Conservation (phyloP, 2,329 filamentous ascomycete genomes). For the Aspergillus ibericus region DNA sequence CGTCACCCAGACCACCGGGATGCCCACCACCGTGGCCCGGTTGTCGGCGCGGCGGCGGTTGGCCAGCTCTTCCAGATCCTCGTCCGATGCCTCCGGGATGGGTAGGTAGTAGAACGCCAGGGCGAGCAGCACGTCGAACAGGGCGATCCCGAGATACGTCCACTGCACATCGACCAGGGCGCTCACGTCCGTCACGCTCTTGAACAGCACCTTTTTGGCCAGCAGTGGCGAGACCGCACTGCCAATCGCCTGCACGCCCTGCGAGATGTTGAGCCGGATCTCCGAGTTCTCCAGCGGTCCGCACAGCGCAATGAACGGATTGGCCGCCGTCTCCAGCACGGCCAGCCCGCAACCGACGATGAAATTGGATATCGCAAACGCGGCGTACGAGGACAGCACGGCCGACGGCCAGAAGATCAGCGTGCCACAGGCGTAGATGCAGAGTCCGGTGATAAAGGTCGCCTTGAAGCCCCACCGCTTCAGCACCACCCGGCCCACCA, state of each 20-base stretch:
- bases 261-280: conserved; percentile 60
- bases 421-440: conserved; percentile 62
- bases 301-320: conserved; percentile 63
- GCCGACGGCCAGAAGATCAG: conserved; percentile 66
- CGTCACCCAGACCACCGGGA: conserved; percentile 58
- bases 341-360: conserved; percentile 62
- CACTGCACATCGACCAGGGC: conserved; percentile 63
- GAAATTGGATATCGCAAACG: conserved; percentile 63
- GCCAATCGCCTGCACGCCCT: conserved; percentile 62
- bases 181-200: conserved; percentile 47
- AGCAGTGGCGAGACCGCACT: conserved; percentile 61
- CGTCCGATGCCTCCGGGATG: conserved; percentile 62
- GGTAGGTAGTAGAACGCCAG: conserved; percentile 62
- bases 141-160: conserved; percentile 63
- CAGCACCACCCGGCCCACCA: conserved; percentile 56
- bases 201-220: conserved; percentile 60
- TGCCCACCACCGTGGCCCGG: conserved; percentile 43
- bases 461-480: conserved; percentile 63
- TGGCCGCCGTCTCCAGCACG: conserved; percentile 60
- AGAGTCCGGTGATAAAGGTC: conserved; percentile 60
- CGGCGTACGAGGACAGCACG: conserved; percentile 60
- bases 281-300: conserved; percentile 62
- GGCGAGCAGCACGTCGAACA: conserved; percentile 60
- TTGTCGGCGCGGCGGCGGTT: conserved; percentile 54
- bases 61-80: conserved; percentile 58